These are phyloP conservation scores for Populus alba DNA, from an alignment of 345 rosid species.

Conservation along the genomic window DNA sequence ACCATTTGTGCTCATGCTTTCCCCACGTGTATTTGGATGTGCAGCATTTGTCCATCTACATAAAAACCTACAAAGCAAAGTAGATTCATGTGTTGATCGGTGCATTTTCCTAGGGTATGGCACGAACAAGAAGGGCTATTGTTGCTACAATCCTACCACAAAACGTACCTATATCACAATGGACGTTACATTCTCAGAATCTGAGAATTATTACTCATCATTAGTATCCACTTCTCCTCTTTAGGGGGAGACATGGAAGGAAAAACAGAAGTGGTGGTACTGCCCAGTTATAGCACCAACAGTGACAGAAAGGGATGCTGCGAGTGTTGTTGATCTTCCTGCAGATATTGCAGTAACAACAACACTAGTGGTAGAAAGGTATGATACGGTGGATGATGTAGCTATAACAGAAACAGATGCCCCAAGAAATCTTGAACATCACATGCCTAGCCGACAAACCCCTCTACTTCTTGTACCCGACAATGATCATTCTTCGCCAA, in stretches of 20 bases:
- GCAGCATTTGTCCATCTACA: not conserved
- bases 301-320: too few species aligned
- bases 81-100: not conserved
- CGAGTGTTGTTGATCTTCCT: fast-evolving
- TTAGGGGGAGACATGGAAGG: not conserved
- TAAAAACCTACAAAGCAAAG: too few species aligned
- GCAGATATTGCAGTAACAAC: too few species aligned
- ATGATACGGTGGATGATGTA: too few species aligned
- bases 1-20: not conserved
- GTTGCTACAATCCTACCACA: not conserved
- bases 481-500: not conserved
- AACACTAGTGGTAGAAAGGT: too few species aligned
- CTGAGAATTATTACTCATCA: not conserved
- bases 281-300: too few species aligned
- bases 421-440: too few species aligned
- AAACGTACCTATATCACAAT: too few species aligned
- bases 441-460: too few species aligned
- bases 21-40: not conserved
- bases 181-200: not conserved
- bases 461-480: not conserved
- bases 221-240: not conserved
- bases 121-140: not conserved
- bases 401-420: too few species aligned
- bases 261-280: not conserved
- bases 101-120: not conserved